Conservation (phyloP, 2,329 filamentous ascomycete genomes). For the Metarhizium humberi region DNA sequence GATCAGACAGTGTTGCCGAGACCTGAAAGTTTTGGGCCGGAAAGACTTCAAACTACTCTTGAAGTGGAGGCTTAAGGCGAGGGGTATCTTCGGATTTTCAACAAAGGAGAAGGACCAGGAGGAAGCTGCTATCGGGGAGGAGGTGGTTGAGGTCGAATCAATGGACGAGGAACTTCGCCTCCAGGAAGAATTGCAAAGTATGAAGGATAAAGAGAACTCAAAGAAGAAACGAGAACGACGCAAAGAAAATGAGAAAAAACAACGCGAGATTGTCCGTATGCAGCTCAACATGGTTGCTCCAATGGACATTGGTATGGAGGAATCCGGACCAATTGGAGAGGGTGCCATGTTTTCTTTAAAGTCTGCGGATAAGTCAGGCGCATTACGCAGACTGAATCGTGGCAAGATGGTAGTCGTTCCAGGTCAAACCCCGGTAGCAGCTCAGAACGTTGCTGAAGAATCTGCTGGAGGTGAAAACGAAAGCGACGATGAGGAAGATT, state of each 20-base stretch:
- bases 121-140: constrained; percentile 31
- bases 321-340: constrained; percentile 66
- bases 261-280: constrained; percentile 90
- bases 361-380: constrained; percentile 65
- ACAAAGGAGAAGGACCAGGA: constrained; percentile 54
- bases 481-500: constrained; percentile 71
- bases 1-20: constrained; percentile 66
- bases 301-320: constrained; percentile 91
- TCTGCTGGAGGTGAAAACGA: constrained; percentile 50
- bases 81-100: constrained; percentile 82
- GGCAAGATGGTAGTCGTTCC: constrained; percentile 69
- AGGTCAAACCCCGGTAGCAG: constrained; percentile 43
- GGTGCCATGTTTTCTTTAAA: constrained; percentile 84
- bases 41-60: constrained; percentile 91
- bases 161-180: constrained; percentile 95
- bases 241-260: constrained; percentile 86
- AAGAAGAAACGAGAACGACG: constrained; percentile 77
- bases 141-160: constrained; percentile 68
- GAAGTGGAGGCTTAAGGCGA: constrained; percentile 79
- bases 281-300: constrained; percentile 96
- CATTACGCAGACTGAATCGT: constrained; percentile 49
- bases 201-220: constrained; percentile 69
- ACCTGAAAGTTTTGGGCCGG: constrained; percentile 82
- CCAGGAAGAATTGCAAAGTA: constrained; percentile 73
- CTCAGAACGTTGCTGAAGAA: constrained; percentile 48